Conservation (phyloP, 306 rosid species). For the Acacia confusa region DNA sequence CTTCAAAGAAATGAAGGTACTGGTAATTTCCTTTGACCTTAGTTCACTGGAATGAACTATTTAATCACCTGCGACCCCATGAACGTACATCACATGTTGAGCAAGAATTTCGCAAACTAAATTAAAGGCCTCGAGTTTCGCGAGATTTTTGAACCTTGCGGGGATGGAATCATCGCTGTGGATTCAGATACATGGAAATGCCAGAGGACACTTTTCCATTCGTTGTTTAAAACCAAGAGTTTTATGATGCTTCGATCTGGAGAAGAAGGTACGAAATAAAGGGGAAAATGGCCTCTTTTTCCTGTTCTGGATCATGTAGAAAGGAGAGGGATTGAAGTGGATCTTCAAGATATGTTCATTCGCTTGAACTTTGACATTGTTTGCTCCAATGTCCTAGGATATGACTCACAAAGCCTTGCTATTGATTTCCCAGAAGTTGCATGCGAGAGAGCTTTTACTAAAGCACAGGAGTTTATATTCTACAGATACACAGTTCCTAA, state of each 20-base stretch:
- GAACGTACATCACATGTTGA: conserved; percentile 36
- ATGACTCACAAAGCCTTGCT: background rate
- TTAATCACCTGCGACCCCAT: conserved; percentile 36
- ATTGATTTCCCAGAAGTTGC: background rate
- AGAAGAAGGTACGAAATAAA: too few relatives aligned
- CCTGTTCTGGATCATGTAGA: too few relatives aligned
- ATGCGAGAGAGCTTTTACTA: background rate
- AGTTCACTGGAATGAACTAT: conserved; percentile 25
- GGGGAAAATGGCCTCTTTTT: too few relatives aligned
- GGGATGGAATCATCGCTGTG: too few relatives aligned
- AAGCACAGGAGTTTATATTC: background rate
- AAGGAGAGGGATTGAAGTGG: too few relatives aligned
- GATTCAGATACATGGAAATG: too few relatives aligned
- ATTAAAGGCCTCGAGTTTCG: too few relatives aligned
- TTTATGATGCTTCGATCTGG: too few relatives aligned
- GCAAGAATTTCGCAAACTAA: conserved; percentile 19
- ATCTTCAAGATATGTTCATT: too few relatives aligned
- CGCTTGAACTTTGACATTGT: background rate
- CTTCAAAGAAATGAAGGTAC: conserved; percentile 32
- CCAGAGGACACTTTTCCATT: too few relatives aligned
- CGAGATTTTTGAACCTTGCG: too few relatives aligned
- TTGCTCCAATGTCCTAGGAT: background rate
- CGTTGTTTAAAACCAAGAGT: too few relatives aligned
- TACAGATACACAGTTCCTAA: background rate
- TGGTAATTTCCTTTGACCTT: conserved; percentile 32